phyloP scores from a whole-genome alignment of 805 yeast genomes.

The Saccharomycopsis schoenii region DNA sequence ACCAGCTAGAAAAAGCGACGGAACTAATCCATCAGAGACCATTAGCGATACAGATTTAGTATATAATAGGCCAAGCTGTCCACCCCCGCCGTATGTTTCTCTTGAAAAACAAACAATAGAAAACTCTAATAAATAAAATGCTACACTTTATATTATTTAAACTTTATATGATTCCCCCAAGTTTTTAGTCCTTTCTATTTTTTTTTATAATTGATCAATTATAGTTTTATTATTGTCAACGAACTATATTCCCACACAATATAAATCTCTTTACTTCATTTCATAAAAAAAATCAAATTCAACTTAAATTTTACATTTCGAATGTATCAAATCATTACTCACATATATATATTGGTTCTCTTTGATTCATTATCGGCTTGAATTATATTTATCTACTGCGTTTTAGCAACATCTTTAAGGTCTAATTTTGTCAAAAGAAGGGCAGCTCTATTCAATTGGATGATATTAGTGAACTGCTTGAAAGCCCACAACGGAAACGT shows the following conservation, averaged over 20 bases:
- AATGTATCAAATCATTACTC: no score
- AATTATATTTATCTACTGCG: background rate
- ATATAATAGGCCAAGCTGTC: background rate
- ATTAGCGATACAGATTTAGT: background rate
- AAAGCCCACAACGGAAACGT: conserved; percentile 76
- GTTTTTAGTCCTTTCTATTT: no score
- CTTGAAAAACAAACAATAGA: background rate
- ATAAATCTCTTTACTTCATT: no score
- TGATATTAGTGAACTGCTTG: conserved; percentile 82
- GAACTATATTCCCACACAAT: no score
- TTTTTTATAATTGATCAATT: no score
- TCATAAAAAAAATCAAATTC: no score
- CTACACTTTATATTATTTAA: no score
- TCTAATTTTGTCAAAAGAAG: conserved; percentile 69
- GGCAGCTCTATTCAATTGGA: conserved; percentile 85
- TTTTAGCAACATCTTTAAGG: background rate
- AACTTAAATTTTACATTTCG: no score
- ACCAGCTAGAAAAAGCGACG: background rate
- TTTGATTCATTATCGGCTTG: background rate
- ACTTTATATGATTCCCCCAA: no score
- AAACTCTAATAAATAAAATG: no score
- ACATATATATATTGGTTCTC: no score
- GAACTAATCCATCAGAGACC: background rate
- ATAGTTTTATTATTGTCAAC: no score
- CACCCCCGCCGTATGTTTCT: background rate